phyloP scores from a whole-genome alignment of 805 yeast species.

The Saccharomycopsis sp. region DNA sequence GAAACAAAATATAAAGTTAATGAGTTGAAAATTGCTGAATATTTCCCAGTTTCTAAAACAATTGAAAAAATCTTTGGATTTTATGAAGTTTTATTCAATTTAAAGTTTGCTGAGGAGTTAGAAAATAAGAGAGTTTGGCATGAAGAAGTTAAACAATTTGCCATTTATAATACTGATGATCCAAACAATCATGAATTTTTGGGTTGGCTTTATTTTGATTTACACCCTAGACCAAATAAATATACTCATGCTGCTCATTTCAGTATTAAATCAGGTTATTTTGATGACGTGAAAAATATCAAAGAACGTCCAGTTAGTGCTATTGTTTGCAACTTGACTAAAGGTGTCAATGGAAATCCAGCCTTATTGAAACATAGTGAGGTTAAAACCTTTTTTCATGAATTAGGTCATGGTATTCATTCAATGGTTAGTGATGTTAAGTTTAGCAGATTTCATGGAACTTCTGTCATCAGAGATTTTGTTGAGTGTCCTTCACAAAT shows the following conservation, averaged over 20 bases:
- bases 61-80: conserved; percentile 57
- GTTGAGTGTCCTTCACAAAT: conserved; percentile 88
- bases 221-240: conserved; percentile 78
- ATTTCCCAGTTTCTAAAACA: conserved; percentile 63
- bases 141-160: conserved; percentile 61
- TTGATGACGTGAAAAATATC: conserved; percentile 32
- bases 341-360: conserved; percentile 60
- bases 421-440: conserved; percentile 56
- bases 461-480: conserved; percentile 71
- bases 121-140: conserved; percentile 57
- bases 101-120: conserved; percentile 49
- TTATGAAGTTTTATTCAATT: conserved; percentile 57
- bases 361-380: conserved; percentile 69
- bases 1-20: conserved; percentile 65
- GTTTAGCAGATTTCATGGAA: conserved; percentile 62
- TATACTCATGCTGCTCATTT: conserved; percentile 85
- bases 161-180: conserved; percentile 56
- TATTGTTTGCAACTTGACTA: conserved; percentile 75
- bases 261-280: conserved; percentile 50
- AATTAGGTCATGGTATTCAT: conserved; percentile 82
- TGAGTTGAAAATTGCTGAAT: conserved; percentile 59
- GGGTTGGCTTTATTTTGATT: conserved; percentile 71
- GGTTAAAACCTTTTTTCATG: conserved; percentile 79
- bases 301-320: conserved; percentile 63
- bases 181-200: conserved; percentile 42